Percentiles rank a stretch among this genome's conserved stretches.
Conservation (phyloP, 441 rosid species). For the Gossypium laxum region DNA sequence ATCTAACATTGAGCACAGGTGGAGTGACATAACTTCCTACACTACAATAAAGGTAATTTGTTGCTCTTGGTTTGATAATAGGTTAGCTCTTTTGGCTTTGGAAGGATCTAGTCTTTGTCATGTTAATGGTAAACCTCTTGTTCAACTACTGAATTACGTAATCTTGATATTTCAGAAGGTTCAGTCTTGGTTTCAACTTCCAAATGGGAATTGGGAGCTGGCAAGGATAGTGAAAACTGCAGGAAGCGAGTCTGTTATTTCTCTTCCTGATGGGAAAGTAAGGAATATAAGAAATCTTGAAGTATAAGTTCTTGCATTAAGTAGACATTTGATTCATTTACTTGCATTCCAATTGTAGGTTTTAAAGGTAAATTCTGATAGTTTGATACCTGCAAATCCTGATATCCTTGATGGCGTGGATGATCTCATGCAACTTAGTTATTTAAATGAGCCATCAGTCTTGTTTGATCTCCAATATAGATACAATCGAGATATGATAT, state of each 20-base stretch:
- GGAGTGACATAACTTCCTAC: slow-evolving; percentile 71
- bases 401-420: slow-evolving; percentile 96
- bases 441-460: slow-evolving; percentile 90
- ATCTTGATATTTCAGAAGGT: slow-evolving; percentile 45
- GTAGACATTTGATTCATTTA: slow-evolving; percentile 10
- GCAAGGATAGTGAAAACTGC: slow-evolving; percentile 60
- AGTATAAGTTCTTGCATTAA: slow-evolving; percentile 11
- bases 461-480: slow-evolving; percentile 76
- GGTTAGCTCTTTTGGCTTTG: neutral
- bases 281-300: slow-evolving; percentile 21
- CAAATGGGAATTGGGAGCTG: slow-evolving; percentile 82
- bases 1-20: slow-evolving; percentile 46
- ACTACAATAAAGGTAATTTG: slow-evolving; percentile 61
- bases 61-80: neutral
- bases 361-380: slow-evolving; percentile 53
- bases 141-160: neutral
- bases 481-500: slow-evolving; percentile 76
- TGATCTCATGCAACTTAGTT: slow-evolving; percentile 95
- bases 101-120: neutral
- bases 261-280: slow-evolving; percentile 71
- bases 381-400: slow-evolving; percentile 79
- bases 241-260: slow-evolving; percentile 57
- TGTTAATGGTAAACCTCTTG: neutral
- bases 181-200: slow-evolving; percentile 79
- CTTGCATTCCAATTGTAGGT: slow-evolving; percentile 35